Evolutionary conservation across 768 basidiomycete species (phyloP), one percentile per base, ranked within the genome.

Genomic region (Kwoniella dejecticola): DNA sequence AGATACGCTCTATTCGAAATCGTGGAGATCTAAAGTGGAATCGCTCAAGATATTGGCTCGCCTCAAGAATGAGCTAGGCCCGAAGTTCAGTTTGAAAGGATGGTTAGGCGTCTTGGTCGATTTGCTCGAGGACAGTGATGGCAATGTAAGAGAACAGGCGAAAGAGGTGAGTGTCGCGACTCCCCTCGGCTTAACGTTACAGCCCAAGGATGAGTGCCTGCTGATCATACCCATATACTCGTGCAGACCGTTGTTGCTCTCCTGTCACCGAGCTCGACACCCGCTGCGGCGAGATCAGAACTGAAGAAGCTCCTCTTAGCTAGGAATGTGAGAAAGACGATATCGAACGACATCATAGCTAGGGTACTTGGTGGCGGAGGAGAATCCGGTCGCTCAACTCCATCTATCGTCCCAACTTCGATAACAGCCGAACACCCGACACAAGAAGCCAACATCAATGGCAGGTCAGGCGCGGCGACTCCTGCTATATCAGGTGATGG

Each of bases 91-190:
- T 11, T 55, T 78, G 48, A 75, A 75, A 45, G 85, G 89, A 4
- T 97, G 88, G 79, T 84, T 95, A 30, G 79, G 88, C 1, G 80
- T 83, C 12, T 85, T 99, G 50, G 90, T 97, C 31, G 89, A 88
- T 57, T 83, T 87, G 38, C 83, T 99, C 29, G 90, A 97, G 81
- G 95, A 98, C 79, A 85, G 87, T 0, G 96, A 99, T 73, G 85
- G 88, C 19, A 85, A 86, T 68, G 96, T 98, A 53, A 88, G 96
- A 44, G 89, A 92, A 57, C 88, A 87, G 74, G 88, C 94, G 7
- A 85, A 88, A 49, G 84, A 85, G 52, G 76, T 72, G 47, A 67
- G 75, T 54, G 21, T 31, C 50, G 13, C 27, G 19, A 5, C n/a
- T 52, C 36, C 4, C 50, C 8, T 23, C 30, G n/a, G n/a, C n/a